Conservation (phyloP, 371 early-diverging fungal genomes). For the Rhizopus stolonifer region DNA sequence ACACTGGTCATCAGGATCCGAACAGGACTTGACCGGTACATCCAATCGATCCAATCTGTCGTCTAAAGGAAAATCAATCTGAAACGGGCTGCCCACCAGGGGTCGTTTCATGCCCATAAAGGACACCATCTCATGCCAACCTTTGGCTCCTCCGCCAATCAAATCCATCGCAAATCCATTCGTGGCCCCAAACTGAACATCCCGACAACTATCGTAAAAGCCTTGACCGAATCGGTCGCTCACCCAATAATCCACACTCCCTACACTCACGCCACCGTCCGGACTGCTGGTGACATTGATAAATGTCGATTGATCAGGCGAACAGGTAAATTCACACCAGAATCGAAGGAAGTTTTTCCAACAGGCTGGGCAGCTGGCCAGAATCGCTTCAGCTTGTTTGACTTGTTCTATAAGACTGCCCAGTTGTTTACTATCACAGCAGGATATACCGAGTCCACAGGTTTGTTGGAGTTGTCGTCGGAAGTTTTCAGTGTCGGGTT, state of each 20-base stretch:
- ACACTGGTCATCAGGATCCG: conserved; percentile 60
- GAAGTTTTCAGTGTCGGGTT: conserved; percentile 43
- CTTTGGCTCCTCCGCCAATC: conserved; percentile 73
- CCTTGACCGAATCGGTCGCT: conserved; percentile 58
- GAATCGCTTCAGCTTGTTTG: conserved; percentile 57
- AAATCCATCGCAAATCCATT: conserved; percentile 77
- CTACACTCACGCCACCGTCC: conserved; percentile 39
- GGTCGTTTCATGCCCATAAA: conserved; percentile 67
- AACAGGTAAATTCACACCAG: conserved; percentile 75
- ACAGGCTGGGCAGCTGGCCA: conserved; percentile 76
- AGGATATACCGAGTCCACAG: conserved; percentile 61
- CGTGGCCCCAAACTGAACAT: conserved; percentile 69
- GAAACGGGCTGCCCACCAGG: conserved; percentile 68
- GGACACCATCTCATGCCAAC: conserved; percentile 64
- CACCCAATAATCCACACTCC: conserved; percentile 60
- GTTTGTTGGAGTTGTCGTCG: conserved; percentile 54
- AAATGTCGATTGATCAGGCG: conserved; percentile 70
- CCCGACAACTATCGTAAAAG: conserved; percentile 75
- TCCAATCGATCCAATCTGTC: conserved; percentile 32
- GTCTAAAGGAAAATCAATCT: conserved; percentile 55
- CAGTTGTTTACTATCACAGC: conserved; percentile 66
- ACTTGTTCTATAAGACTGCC: conserved; percentile 50
- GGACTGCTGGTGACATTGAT: conserved; percentile 57
- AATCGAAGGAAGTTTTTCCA: conserved; percentile 73
- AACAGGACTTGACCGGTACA: conserved; percentile 51